phyloP scores from a whole-genome alignment of 1,139 yeast genomes.

The Saccharomycopsis phalli region DNA sequence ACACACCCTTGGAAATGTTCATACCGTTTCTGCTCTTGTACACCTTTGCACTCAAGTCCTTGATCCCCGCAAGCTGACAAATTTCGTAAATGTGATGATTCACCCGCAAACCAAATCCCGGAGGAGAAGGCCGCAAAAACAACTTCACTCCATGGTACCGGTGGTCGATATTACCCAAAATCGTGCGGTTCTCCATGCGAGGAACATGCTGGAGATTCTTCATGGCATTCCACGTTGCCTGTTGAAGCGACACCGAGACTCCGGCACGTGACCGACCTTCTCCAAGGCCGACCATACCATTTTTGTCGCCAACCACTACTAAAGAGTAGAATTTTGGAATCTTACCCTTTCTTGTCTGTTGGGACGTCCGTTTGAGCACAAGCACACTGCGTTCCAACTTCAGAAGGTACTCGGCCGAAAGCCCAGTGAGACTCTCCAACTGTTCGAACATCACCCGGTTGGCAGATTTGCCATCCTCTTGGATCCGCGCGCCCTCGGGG shows the following conservation, averaged over 20 bases:
- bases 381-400: constrained; percentile 59
- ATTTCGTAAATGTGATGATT: constrained; percentile 87
- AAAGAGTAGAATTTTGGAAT: constrained; percentile 76
- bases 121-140: constrained; percentile 77
- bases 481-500: constrained; percentile 15
- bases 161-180: constrained; percentile 73
- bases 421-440: constrained; percentile 65
- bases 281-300: constrained; percentile 92
- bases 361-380: constrained; percentile 73
- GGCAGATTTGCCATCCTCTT: constrained; percentile 23
- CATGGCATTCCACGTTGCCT: constrained; percentile 93
- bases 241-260: constrained; percentile 65
- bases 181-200: constrained; percentile 84
- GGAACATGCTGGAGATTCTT: constrained; percentile 78
- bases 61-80: constrained; percentile 91
- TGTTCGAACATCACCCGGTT: constrained; percentile 38
- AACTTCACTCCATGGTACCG: constrained; percentile 84
- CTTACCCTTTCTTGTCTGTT: constrained; percentile 92
- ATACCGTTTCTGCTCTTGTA: constrained; percentile 89
- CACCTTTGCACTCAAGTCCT: constrained; percentile 85
- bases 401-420: constrained; percentile 56
- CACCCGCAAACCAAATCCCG: constrained; percentile 91
- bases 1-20: constrained; percentile 87
- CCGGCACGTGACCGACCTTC: constrained; percentile 87
- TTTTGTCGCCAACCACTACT: constrained; percentile 86